These are phyloP conservation scores for Casaregolazyma lundiana DNA, from an alignment of 1,139 yeast species.

Conservation along the genomic window DNA sequence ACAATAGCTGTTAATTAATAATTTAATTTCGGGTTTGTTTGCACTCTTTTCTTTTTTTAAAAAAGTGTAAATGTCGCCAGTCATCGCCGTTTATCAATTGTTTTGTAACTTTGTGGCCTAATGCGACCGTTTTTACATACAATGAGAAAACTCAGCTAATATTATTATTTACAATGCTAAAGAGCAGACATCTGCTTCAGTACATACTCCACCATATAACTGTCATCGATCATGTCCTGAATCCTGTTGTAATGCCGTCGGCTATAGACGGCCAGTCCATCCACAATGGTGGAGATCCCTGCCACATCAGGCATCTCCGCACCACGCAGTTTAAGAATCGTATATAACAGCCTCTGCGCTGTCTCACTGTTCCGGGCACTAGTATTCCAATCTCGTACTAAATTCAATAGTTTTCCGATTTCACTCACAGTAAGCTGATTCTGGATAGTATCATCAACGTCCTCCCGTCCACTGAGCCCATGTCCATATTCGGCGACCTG, in stretches of 20 bases:
- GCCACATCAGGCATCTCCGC: conserved; percentile 59
- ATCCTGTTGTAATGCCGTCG: conserved; percentile 77
- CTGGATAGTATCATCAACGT: conserved; percentile 62
- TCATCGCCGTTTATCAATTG: too few species aligned
- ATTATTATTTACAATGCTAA: not conserved
- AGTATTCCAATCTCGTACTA: conserved; percentile 93
- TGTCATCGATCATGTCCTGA: conserved; percentile 77
- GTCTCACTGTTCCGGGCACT: conserved; percentile 75
- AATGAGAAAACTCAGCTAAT: too few species aligned
- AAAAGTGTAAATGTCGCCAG: too few species aligned
- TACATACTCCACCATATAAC: conserved; percentile 79
- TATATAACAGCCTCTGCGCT: conserved; percentile 70
- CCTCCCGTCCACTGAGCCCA: conserved; percentile 52
- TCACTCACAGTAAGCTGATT: conserved; percentile 53
- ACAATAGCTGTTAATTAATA: not conserved
- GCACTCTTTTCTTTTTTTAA: too few species aligned
- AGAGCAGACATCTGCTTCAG: conserved; percentile 50
- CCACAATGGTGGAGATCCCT: conserved; percentile 65
- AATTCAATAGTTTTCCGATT: conserved; percentile 54
- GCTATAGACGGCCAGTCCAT: conserved; percentile 74
- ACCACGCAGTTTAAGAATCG: conserved; percentile 45
- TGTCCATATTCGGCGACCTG: conserved; percentile 35
- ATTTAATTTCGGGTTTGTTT: too few species aligned
- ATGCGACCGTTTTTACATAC: too few species aligned
- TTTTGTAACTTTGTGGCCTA: too few species aligned